phyloP scores from a whole-genome alignment of 2,329 filamentous ascomycete genomes.

The Microcyclosporella mali region DNA sequence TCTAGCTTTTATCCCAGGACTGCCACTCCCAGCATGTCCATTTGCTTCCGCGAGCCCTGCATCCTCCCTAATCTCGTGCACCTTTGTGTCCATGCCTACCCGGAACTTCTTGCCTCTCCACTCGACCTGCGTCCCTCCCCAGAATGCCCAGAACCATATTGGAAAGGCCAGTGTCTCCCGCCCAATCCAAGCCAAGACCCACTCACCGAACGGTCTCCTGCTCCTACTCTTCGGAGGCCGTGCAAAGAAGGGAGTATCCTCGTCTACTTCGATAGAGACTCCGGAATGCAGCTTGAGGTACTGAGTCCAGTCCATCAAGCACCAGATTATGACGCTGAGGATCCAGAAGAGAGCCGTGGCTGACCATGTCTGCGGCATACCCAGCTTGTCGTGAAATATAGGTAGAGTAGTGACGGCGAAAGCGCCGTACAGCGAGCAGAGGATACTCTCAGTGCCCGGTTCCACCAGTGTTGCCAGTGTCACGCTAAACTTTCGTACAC shows the following conservation, averaged over 20 bases:
- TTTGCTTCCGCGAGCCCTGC: not conserved
- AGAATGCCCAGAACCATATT: constrained; percentile 84
- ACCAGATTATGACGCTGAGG: constrained; percentile 62
- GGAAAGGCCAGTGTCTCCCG: constrained; percentile 77
- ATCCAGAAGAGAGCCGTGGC: constrained; percentile 63
- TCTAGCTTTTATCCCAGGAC: constrained; percentile 8
- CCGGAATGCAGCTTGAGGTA: constrained; percentile 70
- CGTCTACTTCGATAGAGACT: constrained; percentile 62
- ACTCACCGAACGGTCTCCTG: constrained; percentile 58
- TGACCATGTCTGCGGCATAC: constrained; percentile 60
- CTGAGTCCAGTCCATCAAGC: constrained; percentile 64
- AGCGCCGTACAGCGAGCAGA: constrained; percentile 75
- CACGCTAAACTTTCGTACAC: constrained; percentile 92
- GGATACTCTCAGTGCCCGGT: constrained; percentile 79
- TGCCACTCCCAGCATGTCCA: not conserved
- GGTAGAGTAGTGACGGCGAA: constrained; percentile 72
- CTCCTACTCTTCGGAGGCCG: constrained; percentile 41
- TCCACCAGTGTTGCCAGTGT: constrained; percentile 83
- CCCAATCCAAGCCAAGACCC: constrained; percentile 77
- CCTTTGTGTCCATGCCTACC: constrained; percentile 78
- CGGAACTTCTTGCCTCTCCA: constrained; percentile 82
- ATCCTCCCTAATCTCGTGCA: constrained; percentile 43
- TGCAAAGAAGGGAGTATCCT: constrained; percentile 69
- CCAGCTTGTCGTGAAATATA: constrained; percentile 49
- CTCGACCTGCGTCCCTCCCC: constrained; percentile 76